Percentiles rank a stretch among this genome's conserved stretches.
Conservation (phyloP, 1,284 basidiomycete species). For the Quambalaria eucalypti region DNA sequence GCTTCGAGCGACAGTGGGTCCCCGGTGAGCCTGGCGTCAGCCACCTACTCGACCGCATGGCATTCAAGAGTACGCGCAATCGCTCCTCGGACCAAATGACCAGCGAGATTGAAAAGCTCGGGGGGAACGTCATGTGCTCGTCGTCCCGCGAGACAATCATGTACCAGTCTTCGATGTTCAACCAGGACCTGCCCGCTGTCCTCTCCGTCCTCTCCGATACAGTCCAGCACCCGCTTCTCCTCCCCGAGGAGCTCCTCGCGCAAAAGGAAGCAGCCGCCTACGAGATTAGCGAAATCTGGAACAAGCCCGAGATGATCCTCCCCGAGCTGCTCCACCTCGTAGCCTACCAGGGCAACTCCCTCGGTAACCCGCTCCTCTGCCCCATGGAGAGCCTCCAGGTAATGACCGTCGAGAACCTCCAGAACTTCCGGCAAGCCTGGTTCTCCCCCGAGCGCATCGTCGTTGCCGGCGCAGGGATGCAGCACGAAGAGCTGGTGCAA, state of each 20-base stretch:
- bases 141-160: constrained; percentile 90
- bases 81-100: constrained; percentile 65
- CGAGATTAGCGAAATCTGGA: constrained; percentile 76
- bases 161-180: constrained; percentile 95
- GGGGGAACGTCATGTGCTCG: constrained; percentile 84
- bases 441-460: constrained; percentile 89
- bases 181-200: constrained; percentile 69
- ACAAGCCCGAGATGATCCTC: constrained; percentile 89
- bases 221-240: constrained; percentile 68
- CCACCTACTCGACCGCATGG: constrained; percentile 87
- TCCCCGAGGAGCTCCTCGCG: constrained; percentile 68
- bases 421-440: constrained; percentile 68
- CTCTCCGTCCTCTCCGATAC: constrained; percentile 85
- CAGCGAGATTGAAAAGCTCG: constrained; percentile 69
- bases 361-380: constrained; percentile 83
- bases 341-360: constrained; percentile 67
- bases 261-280: constrained; percentile 85
- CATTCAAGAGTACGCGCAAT: constrained; percentile 66
- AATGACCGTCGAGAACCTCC: constrained; percentile 62
- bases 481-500: constrained; percentile 76
- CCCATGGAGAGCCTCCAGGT: constrained; percentile 69
- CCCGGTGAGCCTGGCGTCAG: constrained; percentile 61
- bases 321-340: constrained; percentile 82
- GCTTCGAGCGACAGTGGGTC: constrained; percentile 72
- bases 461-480: constrained; percentile 84